phyloP scores from a whole-genome alignment of 2,329 filamentous ascomycete genomes.

The Phaeomoniella chlamydospora region DNA sequence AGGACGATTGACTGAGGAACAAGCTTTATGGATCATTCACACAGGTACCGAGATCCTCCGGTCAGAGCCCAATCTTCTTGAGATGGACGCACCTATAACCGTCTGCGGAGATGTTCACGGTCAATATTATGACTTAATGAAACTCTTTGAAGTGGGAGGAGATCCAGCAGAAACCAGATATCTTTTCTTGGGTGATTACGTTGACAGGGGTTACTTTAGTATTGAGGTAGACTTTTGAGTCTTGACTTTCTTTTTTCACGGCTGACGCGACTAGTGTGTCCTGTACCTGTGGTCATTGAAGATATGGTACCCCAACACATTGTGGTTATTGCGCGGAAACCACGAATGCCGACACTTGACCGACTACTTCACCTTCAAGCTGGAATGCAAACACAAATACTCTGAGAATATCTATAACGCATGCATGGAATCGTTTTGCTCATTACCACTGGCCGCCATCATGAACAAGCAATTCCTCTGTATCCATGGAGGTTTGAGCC shows the following conservation, averaged over 20 bases:
- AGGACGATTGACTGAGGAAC: constrained; percentile 90
- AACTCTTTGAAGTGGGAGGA: constrained; percentile 94
- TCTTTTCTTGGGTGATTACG: constrained; percentile 94
- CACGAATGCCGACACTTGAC: constrained; percentile 98
- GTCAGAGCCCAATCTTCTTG: constrained; percentile 84
- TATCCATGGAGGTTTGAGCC: constrained; percentile 91
- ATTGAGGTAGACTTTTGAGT: constrained; percentile 68
- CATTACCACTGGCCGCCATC: constrained; percentile 79
- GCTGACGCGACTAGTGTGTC: constrained; percentile 51
- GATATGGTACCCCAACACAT: constrained; percentile 95
- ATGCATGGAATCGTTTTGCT: constrained; percentile 97
- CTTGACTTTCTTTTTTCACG: too few species aligned
- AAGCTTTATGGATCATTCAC: constrained; percentile 88
- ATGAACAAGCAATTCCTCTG: constrained; percentile 99
- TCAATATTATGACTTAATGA: constrained; percentile 99
- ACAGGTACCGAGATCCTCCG: constrained; percentile 77
- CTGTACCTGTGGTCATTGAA: constrained; percentile 96
- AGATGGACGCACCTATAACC: constrained; percentile 99
- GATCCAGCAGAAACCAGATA: constrained; percentile 94
- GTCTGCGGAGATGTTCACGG: constrained; percentile 97
- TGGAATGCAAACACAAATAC: constrained; percentile 99
- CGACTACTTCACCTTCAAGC: constrained; percentile 99
- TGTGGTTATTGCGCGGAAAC: constrained; percentile 94
- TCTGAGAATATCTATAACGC: constrained; percentile 92
- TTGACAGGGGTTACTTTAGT: constrained; percentile 96